Base-by-base conservation (phyloP, 495 filamentous ascomycete genomes). In the Penicillium waksmanii region DNA sequence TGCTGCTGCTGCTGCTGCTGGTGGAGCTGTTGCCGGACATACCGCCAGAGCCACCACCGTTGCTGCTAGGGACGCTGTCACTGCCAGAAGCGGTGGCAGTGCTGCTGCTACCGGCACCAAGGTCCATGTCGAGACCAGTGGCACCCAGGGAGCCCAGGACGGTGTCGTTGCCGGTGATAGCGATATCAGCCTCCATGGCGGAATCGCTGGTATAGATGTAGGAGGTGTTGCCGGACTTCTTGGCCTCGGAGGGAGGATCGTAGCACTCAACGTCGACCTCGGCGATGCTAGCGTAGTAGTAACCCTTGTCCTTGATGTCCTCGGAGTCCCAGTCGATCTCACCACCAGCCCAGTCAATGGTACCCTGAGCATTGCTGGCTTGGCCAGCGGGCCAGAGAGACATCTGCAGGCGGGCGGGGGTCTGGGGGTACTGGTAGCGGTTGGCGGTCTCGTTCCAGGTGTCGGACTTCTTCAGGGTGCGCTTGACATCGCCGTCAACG, bases 381-480 rank as follows among this genome's bases (percentile, higher is more conserved):
- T 87, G 81, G 66, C 95, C 95, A 62, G 91, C 95, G 57, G 95
- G 96, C 95, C 95, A 98, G 69, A 98, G 85, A 12, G 96, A 98
- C 61, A 98, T 80, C 78, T 97, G 90, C 52, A 98, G 84, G 62
- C 95, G 90, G n/a, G 96, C 73, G 3, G 95, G 95, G 3, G 92
- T 96, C 76, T 97, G 95, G 17, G 95, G 95, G 81, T 84, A 98
- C 65, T 89, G 79, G 84, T 88, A 98, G 66, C 85, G 86, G 73
- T 94, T 90, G 62, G 85, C 67, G 7, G 90, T 96, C 8, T 79
- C 77, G 77, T 98, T 97, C 82, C 85, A 97, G 43, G 96, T 98
- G 31, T 89, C 82, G 10, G 81, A 77, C 68, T 87, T 86, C 67
- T 90, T 83, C 69, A 91, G 77, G 12, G 84, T 87, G 56, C 95